Evolutionary conservation across 176 grass and related monocot species (phyloP).

Genomic region (Eremochloa ophiuroides): DNA sequence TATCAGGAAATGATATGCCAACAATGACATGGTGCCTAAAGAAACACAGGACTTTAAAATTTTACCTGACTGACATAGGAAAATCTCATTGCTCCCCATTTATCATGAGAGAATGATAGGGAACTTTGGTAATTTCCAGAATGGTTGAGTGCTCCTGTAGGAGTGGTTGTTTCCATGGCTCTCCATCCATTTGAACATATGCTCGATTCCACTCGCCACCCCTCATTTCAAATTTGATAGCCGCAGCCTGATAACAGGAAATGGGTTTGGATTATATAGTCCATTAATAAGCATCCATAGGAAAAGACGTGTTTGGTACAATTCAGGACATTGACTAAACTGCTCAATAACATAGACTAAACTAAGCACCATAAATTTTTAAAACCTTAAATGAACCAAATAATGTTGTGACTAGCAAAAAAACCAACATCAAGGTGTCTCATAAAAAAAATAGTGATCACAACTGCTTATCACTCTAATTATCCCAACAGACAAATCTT

Average conservation of each 20-base stretch:
- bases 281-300: neutral
- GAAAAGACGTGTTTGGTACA: neutral
- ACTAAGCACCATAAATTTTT: neutral
- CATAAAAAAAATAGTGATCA: neutral
- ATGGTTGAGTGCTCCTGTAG: slow-evolving; percentile 59
- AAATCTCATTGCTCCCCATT: slow-evolving; percentile 52
- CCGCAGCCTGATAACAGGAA: slow-evolving; percentile 60
- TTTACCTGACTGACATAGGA: slow-evolving; percentile 27
- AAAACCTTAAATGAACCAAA: neutral
- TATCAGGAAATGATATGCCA: neutral
- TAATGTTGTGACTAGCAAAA: neutral
- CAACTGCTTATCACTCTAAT: neutral
- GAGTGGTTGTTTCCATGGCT: slow-evolving; percentile 89
- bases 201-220: slow-evolving; percentile 68
- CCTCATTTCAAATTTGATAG: slow-evolving; percentile 85
- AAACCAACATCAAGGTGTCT: neutral
- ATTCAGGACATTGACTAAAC: neutral
- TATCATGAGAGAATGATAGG: slow-evolving; percentile 72
- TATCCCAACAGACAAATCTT: neutral
- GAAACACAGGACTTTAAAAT: neutral
- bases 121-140: slow-evolving; percentile 77
- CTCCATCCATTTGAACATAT: slow-evolving; percentile 91
- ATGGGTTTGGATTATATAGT: neutral
- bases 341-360: neutral
- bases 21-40: neutral